Evolutionary conservation across 169 alveolate genomes (phyloP), one percentile per base, ranked within the genome.

Genomic region (Babesia ovis): DNA sequence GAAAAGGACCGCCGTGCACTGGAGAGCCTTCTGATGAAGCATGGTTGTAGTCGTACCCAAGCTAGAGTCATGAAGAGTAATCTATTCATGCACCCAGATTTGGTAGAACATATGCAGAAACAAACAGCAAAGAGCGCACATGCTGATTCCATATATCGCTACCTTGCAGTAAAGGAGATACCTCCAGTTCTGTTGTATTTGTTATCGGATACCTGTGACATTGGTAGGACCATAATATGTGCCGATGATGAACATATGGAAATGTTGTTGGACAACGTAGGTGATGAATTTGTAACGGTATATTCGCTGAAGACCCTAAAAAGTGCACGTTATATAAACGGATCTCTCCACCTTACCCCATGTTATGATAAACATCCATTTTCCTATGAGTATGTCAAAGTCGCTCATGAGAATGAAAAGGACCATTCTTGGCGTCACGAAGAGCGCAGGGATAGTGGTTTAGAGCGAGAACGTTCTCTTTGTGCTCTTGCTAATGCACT

Each of bases 1-100:
- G 89, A 81, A 54, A 50, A 43, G 50, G 89, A 81, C 32, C 32
- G 89, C 25, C 43, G 59, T 2, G 85, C 70, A 34, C 23, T 77
- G 37, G 68, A 75, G 58, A 60, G 45, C 23, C 42, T 77, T 12
- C 67, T 77, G 27, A 18, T 77, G 35, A 64, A 60, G 37, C 68
- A 68, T 39, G 86, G 81, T 6, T 80, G 88, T 48, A 61, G 60
- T 45, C 45, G 56, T 27, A 64, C 29, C 57, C 75, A 34, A 18
- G 42, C 66, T 18, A 70, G 29, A 45, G 74, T 80, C 23, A 70
- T 70, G 23, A 80, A 80, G 67, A 80, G 77, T 37, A 80, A 71
- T 51, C 25, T 71, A 14, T 80, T 80, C 61, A 32, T 37, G 22
- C 31, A 66, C 5, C 39, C 64, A 20, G 84, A 70, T 27, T n/a